A percentile compares a stretch with the other conserved stretches of the same genome.
phyloP scores from a whole-genome alignment of 306 rosid species.

The Pterocarpus santalinus region DNA sequence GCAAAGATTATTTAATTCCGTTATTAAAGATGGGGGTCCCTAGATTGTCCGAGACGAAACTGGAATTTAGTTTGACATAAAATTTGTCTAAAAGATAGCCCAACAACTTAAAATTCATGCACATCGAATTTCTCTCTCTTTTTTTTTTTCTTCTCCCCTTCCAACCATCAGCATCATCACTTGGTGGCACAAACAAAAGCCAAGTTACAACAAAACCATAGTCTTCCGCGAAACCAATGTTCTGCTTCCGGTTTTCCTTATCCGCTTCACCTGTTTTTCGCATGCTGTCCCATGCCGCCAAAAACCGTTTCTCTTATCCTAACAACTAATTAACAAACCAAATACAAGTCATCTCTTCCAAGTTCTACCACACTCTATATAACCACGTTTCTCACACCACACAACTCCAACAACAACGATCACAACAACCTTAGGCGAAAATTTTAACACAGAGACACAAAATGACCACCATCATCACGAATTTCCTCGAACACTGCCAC shows the following conservation, averaged over 20 bases:
- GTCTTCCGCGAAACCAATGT: constrained; percentile 11
- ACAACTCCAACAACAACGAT: no score
- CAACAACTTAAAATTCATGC: no score
- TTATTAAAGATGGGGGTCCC: not conserved
- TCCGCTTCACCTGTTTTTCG: not conserved
- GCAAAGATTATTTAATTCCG: not conserved
- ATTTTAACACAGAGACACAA: not conserved
- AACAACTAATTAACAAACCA: not conserved
- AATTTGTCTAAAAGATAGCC: not conserved
- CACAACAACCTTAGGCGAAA: not conserved
- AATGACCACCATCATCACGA: not conserved
- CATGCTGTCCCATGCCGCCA: not conserved
- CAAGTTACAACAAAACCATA: not conserved
- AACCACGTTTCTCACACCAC: not conserved
- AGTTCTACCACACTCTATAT: no score
- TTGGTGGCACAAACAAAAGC: not conserved
- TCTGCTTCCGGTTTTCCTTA: constrained; percentile 18
- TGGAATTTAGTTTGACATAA: not conserved
- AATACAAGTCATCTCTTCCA: not conserved
- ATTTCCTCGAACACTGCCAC: not conserved
- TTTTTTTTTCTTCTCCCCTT: no score
- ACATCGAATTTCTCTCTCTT: no score
- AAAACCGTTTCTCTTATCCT: not conserved
- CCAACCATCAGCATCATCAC: not conserved
- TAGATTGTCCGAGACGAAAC: not conserved